A percentile compares a stretch with the other conserved stretches of the same genome.
These are phyloP conservation scores for Schwanniomyces vanrijiae DNA, from an alignment of 805 yeast species.

Conservation along the genomic window DNA sequence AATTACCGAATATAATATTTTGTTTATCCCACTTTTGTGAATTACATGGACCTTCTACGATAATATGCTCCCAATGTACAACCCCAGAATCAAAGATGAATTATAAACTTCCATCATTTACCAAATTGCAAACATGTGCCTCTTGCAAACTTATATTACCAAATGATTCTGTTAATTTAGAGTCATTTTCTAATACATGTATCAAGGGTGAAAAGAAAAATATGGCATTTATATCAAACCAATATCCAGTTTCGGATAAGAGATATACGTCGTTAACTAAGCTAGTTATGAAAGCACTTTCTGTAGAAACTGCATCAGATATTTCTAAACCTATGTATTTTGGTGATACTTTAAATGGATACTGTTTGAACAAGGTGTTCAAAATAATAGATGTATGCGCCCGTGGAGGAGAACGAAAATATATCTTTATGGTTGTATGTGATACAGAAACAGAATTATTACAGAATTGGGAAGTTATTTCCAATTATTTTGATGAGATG, in stretches of 20 bases:
- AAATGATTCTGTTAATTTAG: conserved; percentile 21
- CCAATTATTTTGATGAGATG: conserved; percentile 29
- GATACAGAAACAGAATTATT: conserved; percentile 54
- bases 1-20: conserved; percentile 37
- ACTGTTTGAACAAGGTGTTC: conserved; percentile 59
- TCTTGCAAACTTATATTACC: conserved; percentile 63
- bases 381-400: conserved; percentile 65
- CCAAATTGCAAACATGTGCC: conserved; percentile 50
- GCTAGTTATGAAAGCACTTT: conserved; percentile 60
- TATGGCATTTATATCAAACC: conserved; percentile 50
- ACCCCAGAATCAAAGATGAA: conserved; percentile 17
- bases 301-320: conserved; percentile 65
- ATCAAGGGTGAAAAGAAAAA: conserved; percentile 9
- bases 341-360: conserved; percentile 63
- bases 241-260: conserved; percentile 51
- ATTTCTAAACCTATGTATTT: conserved; percentile 59
- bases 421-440: conserved; percentile 56
- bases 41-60: conserved; percentile 69
- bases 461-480: conserved; percentile 54
- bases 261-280: conserved; percentile 57
- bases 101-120: conserved; percentile 36
- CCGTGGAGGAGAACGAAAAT: conserved; percentile 72
- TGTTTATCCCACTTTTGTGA: conserved; percentile 77
- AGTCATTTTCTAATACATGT: not conserved
- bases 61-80: conserved; percentile 58